Percentiles rank a stretch among this genome's conserved stretches.
Conservation (phyloP, 2,329 filamentous ascomycete species). For the Pyrenochaeta sp. region DNA sequence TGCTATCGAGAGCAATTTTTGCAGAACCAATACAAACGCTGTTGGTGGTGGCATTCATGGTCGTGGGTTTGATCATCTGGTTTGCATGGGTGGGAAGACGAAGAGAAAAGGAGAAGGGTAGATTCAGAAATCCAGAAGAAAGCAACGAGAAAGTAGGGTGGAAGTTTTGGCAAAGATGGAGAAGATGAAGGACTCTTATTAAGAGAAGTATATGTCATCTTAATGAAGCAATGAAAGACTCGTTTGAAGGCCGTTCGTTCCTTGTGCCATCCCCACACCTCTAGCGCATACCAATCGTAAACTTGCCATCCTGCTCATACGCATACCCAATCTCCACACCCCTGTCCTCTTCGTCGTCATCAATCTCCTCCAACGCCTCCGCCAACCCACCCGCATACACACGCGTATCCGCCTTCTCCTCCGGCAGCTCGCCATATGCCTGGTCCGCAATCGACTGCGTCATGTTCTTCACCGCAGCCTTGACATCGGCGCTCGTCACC, state of each 20-base stretch:
- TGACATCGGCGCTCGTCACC: not conserved
- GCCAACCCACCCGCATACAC: conserved; percentile 1
- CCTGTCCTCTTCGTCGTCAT: not conserved
- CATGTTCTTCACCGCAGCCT: not conserved
- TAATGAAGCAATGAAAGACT: not conserved
- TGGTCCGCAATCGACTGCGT: not conserved
- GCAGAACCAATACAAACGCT: conserved; percentile 90
- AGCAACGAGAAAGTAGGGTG: conserved; percentile 47
- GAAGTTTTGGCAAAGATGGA: conserved; percentile 58
- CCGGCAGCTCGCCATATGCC: not conserved
- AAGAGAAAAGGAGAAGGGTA: conserved; percentile 33
- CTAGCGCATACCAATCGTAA: not conserved
- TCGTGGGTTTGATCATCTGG: conserved; percentile 85
- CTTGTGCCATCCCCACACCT: too few relatives aligned
- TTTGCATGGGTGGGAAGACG: conserved; percentile 79
- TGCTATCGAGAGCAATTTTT: conserved; percentile 88
- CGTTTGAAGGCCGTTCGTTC: not conserved
- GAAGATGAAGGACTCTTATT: conserved; percentile 15
- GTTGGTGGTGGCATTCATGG: conserved; percentile 84
- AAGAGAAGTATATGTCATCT: not conserved
- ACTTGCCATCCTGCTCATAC: not conserved
- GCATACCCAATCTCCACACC: not conserved
- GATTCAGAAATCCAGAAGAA: conserved; percentile 33
- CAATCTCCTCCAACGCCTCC: not conserved
- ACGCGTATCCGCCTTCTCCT: not conserved